Evolutionary conservation across 2,329 filamentous ascomycete species (phyloP).

Genomic region (Hortaea sp.): DNA sequence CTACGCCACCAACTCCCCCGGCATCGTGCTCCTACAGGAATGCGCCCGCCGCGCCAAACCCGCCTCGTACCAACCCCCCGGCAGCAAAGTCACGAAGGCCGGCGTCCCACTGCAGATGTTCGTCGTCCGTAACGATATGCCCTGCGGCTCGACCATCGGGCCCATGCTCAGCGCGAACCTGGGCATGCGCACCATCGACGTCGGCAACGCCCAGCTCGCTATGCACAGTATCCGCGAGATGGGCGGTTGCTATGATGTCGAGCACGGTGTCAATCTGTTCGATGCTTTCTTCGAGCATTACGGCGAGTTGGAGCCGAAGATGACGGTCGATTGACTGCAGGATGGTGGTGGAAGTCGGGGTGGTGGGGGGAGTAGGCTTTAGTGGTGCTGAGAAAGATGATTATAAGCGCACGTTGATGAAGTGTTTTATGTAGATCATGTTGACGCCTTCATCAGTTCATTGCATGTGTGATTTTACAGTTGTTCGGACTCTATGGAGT

Average conservation of each 20-base stretch:
- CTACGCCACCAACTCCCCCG: constrained; percentile 92
- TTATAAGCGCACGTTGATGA: too few species aligned
- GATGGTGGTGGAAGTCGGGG: neutral
- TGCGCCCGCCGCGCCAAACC: constrained; percentile 54
- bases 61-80: constrained; percentile 21
- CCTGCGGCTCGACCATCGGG: constrained; percentile 92
- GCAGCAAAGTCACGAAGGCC: constrained; percentile 20
- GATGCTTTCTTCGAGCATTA: constrained; percentile 79
- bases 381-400: too few species aligned
- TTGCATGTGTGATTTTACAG: too few species aligned
- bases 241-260: constrained; percentile 77
- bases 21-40: constrained; percentile 86
- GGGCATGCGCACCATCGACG: constrained; percentile 78
- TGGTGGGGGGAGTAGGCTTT: too few species aligned
- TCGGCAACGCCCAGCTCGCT: constrained; percentile 87
- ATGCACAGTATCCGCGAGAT: constrained; percentile 98
- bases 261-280: constrained; percentile 76
- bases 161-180: constrained; percentile 88
- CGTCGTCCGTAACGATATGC: constrained; percentile 89
- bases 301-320: constrained; percentile 69
- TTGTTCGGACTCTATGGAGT: too few species aligned
- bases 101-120: constrained; percentile 88
- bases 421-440: too few species aligned
- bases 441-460: too few species aligned
- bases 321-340: constrained; percentile 60